These are phyloP conservation scores for Pythium pyrilobum DNA, from an alignment of 352 stramenopile species.

Conservation along the genomic window DNA sequence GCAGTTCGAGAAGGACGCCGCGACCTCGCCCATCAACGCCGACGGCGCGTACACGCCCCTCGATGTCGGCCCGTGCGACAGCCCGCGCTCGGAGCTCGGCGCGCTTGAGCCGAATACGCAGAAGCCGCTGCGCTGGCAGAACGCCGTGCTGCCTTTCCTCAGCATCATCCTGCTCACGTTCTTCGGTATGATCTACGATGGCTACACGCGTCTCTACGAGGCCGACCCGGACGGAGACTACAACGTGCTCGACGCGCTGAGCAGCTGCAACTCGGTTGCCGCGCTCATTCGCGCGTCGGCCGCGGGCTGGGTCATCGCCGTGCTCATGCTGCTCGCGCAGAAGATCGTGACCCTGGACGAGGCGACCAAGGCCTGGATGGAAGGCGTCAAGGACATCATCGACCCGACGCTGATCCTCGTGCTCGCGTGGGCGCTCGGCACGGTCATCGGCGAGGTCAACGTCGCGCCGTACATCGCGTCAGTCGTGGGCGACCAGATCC, in stretches of 20 bases:
- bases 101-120: slow-evolving; percentile 61
- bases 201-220: slow-evolving; percentile 43
- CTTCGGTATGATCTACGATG: slow-evolving; percentile 84
- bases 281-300: slow-evolving; percentile 74
- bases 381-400: slow-evolving; percentile 90
- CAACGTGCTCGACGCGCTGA: slow-evolving; percentile 63
- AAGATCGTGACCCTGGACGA: slow-evolving; percentile 85
- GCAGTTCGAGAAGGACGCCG: slow-evolving; percentile 79
- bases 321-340: slow-evolving; percentile 66
- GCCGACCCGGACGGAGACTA: slow-evolving; percentile 42
- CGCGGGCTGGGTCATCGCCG: slow-evolving; percentile 67
- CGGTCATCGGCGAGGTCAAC: slow-evolving; percentile 81
- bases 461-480: slow-evolving; percentile 80
- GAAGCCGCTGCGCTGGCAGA: slow-evolving; percentile 79
- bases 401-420: slow-evolving; percentile 87
- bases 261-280: slow-evolving; percentile 72
- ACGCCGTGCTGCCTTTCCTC: slow-evolving; percentile 81
- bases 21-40: slow-evolving; percentile 60
- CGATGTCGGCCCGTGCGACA: slow-evolving; percentile 61
- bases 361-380: slow-evolving; percentile 86
- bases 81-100: slow-evolving; percentile 54
- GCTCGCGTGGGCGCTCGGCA: slow-evolving; percentile 86
- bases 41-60: slow-evolving; percentile 55
- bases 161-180: slow-evolving; percentile 83
- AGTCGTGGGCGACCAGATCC: slow-evolving; percentile 66